Evolutionary conservation across 73 alveolate species (phyloP).

Genomic region (Tetrahymena borealis): DNA sequence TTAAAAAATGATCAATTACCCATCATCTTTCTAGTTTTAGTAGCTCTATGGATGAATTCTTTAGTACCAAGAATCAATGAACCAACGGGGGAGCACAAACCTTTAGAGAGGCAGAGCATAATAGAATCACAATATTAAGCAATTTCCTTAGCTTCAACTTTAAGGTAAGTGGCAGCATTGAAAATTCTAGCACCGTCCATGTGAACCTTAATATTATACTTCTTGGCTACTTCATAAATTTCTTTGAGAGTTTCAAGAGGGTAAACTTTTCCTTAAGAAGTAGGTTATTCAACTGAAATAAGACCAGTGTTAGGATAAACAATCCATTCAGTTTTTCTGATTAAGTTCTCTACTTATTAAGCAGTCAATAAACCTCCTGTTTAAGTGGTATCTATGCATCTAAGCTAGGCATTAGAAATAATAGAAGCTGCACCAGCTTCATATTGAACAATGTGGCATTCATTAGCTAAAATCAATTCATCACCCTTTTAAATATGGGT

Average conservation of each 20-base stretch:
- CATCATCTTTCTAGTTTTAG: neutral
- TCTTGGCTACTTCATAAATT: conserved; percentile 13
- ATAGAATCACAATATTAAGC: conserved; percentile 45
- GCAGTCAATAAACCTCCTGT: conserved; percentile 43
- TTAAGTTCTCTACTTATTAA: neutral
- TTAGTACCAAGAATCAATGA: conserved; percentile 48
- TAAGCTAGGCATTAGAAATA: conserved; percentile 39
- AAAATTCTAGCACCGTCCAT: conserved; percentile 66
- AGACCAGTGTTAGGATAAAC: conserved; percentile 11
- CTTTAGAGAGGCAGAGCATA: conserved; percentile 54
- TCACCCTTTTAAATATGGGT: conserved; percentile 28
- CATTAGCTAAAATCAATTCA: conserved; percentile 38
- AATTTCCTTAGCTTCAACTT: conserved; percentile 26
- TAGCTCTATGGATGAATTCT: neutral
- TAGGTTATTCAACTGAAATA: neutral
- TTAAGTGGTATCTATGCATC: conserved; percentile 7
- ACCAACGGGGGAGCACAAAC: conserved; percentile 62
- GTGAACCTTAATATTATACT: conserved; percentile 39
- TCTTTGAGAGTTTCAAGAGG: conserved; percentile 12
- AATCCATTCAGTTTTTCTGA: conserved; percentile 12
- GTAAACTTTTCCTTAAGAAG: conserved; percentile 42
- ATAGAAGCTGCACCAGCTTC: conserved; percentile 57
- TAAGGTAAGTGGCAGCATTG: conserved; percentile 53
- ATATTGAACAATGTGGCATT: conserved; percentile 36
- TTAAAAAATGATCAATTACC: neutral